phyloP scores from a whole-genome alignment of 176 grass and related monocot genomes.

The Hordeum vulgare region DNA sequence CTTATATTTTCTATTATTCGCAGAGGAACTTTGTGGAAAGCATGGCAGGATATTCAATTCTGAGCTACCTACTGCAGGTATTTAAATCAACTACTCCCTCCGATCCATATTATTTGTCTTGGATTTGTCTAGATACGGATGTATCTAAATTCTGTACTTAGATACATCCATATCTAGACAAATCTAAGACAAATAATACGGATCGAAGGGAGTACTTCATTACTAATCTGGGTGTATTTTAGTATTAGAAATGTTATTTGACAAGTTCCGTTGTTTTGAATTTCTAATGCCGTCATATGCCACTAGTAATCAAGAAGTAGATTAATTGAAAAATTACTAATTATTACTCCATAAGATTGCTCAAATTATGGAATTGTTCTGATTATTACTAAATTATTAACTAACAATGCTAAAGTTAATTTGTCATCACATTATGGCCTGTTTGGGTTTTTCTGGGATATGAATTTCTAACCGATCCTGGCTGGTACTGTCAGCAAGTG shows the following conservation, averaged over 20 bases:
- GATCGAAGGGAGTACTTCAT: too few species aligned
- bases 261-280: slow-evolving; percentile 2
- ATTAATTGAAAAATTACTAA: background rate
- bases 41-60: slow-evolving; percentile 97
- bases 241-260: background rate
- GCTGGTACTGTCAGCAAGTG: background rate
- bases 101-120: too few species aligned
- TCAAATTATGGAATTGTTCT: background rate
- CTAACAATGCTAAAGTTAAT: background rate
- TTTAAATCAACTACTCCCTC: too few species aligned
- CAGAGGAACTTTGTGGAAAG: slow-evolving; percentile 99
- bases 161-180: too few species aligned
- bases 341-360: background rate
- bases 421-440: background rate
- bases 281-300: background rate
- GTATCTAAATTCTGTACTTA: too few species aligned
- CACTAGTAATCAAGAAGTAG: background rate
- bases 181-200: too few species aligned
- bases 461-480: background rate
- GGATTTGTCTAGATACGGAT: too few species aligned
- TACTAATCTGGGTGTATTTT: background rate
- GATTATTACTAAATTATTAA: background rate
- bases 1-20: slow-evolving; percentile 24
- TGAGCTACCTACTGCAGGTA: slow-evolving; percentile 95
- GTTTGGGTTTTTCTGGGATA: background rate